These are phyloP conservation scores for Xylariaceae sp. DNA, from an alignment of 2,329 filamentous ascomycete species.

Conservation along the genomic window DNA sequence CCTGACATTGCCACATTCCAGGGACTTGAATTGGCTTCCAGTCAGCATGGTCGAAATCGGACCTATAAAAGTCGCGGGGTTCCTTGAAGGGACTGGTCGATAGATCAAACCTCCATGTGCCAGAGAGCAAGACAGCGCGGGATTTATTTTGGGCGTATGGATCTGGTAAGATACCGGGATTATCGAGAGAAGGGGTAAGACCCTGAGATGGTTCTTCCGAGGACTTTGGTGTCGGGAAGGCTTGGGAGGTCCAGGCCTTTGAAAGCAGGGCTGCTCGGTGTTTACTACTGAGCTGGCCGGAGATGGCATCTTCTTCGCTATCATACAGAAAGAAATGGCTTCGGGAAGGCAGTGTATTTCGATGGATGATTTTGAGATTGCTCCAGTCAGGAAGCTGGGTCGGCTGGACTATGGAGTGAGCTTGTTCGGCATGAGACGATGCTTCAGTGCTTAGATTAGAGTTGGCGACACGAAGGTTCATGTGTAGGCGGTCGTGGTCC, in stretches of 20 bases:
- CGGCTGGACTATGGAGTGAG: conserved; percentile 26
- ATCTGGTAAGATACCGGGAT: conserved; percentile 41
- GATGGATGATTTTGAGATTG: conserved; percentile 55
- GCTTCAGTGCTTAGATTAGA: not conserved
- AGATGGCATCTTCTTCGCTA: conserved; percentile 43
- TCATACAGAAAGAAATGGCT: conserved; percentile 51
- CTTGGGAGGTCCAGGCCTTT: conserved; percentile 51
- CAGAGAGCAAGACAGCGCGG: conserved; percentile 43
- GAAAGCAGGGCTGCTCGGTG: conserved; percentile 43
- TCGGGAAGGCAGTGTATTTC: conserved; percentile 52
- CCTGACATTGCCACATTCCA: conserved; percentile 62
- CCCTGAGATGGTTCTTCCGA: conserved; percentile 47
- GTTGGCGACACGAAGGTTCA: conserved; percentile 19
- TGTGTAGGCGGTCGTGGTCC: conserved; percentile 19
- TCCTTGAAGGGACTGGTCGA: conserved; percentile 42
- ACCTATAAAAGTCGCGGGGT: conserved; percentile 37
- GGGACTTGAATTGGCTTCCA: conserved; percentile 53
- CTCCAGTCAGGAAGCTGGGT: conserved; percentile 50
- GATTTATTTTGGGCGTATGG: conserved; percentile 34
- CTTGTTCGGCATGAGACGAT: not conserved
- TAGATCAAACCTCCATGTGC: conserved; percentile 49
- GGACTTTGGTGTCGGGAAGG: conserved; percentile 45
- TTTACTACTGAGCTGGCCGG: conserved; percentile 32
- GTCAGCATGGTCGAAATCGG: conserved; percentile 33
- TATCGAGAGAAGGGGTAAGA: conserved; percentile 47